Percentiles rank a stretch among this genome's conserved stretches.
Conservation (phyloP, 257 asterid species). For the Mentha longifolia region DNA sequence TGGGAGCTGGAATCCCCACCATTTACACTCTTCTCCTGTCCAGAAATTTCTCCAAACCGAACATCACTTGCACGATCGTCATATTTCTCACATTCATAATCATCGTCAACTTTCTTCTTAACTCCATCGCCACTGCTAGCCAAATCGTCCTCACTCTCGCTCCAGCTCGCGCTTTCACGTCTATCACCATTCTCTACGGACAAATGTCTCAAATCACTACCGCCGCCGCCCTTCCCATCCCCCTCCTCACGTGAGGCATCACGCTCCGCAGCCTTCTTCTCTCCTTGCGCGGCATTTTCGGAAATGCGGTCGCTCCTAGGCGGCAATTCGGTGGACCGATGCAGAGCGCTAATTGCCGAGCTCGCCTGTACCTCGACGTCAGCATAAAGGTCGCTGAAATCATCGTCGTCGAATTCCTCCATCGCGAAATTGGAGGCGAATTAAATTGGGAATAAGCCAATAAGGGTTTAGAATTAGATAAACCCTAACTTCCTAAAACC, state of each 20-base stretch:
- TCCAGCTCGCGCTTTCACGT: constrained; percentile 5
- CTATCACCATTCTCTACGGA: constrained; percentile 29
- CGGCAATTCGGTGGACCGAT: constrained; percentile 32
- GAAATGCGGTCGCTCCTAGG: constrained; percentile 10
- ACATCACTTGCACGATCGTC: background rate
- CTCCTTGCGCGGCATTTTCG: constrained; percentile 24
- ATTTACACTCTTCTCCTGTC: constrained; percentile 15
- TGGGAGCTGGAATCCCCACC: constrained; percentile 25
- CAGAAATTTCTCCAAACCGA: constrained; percentile 16
- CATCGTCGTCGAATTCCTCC: constrained; percentile 56
- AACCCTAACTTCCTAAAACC: constrained; percentile 38
- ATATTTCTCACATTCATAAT: background rate
- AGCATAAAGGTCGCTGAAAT: constrained; percentile 64
- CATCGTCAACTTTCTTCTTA: constrained; percentile 11
- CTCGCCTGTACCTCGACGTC: constrained; percentile 62
- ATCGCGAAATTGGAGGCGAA: constrained; percentile 24
- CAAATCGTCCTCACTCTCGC: constrained; percentile 42
- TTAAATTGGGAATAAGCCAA: background rate
- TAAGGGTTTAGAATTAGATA: constrained; percentile 12
- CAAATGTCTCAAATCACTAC: constrained; percentile 27
- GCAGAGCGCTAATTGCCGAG: constrained; percentile 52
- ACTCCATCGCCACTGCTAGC: constrained; percentile 34
- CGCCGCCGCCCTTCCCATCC: constrained; percentile 15
- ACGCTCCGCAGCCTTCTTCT: constrained; percentile 11
- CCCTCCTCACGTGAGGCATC: constrained; percentile 18